A percentile compares a stretch with the other conserved stretches of the same genome.
These are phyloP conservation scores for Auricularia sp. DNA, from an alignment of 768 basidiomycete genomes.

Conservation along the genomic window DNA sequence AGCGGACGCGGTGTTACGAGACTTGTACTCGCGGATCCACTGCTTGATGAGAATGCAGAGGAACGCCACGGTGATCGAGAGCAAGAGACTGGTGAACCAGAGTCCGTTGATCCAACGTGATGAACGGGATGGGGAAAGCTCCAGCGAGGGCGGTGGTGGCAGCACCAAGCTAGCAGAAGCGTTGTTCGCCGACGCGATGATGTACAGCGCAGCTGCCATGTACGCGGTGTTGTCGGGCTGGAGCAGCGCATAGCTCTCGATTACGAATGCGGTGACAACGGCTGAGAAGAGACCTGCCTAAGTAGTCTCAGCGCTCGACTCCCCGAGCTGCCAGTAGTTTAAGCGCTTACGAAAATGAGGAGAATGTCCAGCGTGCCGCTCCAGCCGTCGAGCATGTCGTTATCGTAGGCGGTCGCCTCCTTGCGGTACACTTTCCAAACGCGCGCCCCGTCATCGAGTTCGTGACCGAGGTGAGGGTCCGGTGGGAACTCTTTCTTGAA, in stretches of 20 bases:
- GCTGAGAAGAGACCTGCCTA: neutral
- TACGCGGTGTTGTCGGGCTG: neutral
- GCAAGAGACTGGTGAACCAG: neutral
- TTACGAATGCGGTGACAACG: neutral
- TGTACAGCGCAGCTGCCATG: neutral
- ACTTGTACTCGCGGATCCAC: neutral
- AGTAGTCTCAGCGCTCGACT: neutral
- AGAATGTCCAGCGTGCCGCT: constrained; percentile 1
- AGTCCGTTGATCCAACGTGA: neutral
- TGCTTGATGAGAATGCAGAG: neutral
- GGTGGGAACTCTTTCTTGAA: constrained; percentile 5
- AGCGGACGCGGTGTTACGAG: neutral
- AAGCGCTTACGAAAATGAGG: constrained; percentile 3
- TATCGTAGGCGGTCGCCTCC: constrained; percentile 3
- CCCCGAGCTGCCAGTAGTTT: neutral
- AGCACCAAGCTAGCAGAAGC: neutral
- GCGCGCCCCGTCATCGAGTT: constrained; percentile 2
- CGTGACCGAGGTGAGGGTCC: constrained; percentile 1
- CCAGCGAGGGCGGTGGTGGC: neutral
- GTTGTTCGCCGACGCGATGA: neutral
- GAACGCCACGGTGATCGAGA: neutral
- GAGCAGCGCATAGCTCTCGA: neutral
- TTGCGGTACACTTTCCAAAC: constrained; percentile 8
- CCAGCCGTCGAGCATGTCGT: constrained; percentile 2
- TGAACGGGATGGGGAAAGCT: neutral